phyloP scores from a whole-genome alignment of 768 basidiomycete species.

The Agrocybe chaxingu region DNA sequence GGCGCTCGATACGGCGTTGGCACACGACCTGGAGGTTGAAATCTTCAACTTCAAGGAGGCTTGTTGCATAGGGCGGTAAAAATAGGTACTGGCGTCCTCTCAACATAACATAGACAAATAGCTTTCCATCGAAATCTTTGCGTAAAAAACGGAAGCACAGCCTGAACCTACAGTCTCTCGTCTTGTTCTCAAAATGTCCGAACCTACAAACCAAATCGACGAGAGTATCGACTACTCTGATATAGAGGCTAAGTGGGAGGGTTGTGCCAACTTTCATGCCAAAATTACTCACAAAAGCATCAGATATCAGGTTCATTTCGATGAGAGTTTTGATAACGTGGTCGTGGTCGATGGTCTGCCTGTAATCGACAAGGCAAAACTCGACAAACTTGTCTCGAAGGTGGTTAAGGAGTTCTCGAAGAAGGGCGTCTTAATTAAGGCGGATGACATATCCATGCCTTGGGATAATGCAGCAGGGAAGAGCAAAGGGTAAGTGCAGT shows the following conservation, averaged over 20 bases:
- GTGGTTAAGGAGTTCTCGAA: slow-evolving; percentile 81
- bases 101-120: slow-evolving; percentile 4
- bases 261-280: background rate
- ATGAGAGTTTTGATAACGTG: slow-evolving; percentile 87
- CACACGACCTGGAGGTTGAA: no score
- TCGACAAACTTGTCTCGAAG: slow-evolving; percentile 77
- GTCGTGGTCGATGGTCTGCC: slow-evolving; percentile 93
- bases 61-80: no score
- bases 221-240: slow-evolving; percentile 85
- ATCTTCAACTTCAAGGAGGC: no score
- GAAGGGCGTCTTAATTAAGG: slow-evolving; percentile 73
- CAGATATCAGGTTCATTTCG: slow-evolving; percentile 83
- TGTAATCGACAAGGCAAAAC: slow-evolving; percentile 81
- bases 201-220: slow-evolving; percentile 38
- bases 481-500: slow-evolving; percentile 79
- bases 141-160: slow-evolving; percentile 16
- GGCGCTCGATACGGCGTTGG: no score
- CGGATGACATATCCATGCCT: slow-evolving; percentile 80
- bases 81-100: background rate
- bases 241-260: slow-evolving; percentile 77
- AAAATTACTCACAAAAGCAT: slow-evolving; percentile 3
- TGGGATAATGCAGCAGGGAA: slow-evolving; percentile 82
- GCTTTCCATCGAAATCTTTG: slow-evolving; percentile 1
- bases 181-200: slow-evolving; percentile 39
- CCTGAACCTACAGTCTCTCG: slow-evolving; percentile 7